Evolutionary conservation across 2,329 filamentous ascomycete genomes (phyloP), one percentile per base, ranked within the genome.

Genomic region (Colletotrichum destructivum): DNA sequence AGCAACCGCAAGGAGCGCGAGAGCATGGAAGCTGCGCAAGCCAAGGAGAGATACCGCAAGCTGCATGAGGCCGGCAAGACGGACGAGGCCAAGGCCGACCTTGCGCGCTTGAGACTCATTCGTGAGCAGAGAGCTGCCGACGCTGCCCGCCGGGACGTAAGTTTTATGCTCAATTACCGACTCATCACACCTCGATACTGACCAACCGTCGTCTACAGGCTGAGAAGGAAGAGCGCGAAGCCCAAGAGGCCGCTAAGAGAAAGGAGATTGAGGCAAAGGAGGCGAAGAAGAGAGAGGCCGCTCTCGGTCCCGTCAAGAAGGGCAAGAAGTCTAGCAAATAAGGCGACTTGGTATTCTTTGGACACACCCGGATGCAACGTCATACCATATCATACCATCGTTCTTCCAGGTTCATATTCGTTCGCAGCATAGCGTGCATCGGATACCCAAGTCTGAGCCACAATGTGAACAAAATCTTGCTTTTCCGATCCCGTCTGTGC

Each of bases 21-120:
- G 85, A 93, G 95, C 2, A 79, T 96, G 44, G 93, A 98, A 84
- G 95, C 95, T 1, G 92, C 93, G 74, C 93, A 96, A 80, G 94
- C 94, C 40, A 95, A 95, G 82, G 95, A 98, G 86, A 89, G 91
- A 76, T 98, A 98, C 80, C 90, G 94, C 86, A 97, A 97, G 84
- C 82, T 98, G 77, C 96, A 98, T 79, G 94, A 95, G 69, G 93
- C 95, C 79, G 96, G 96, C 78, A 98, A 98, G 90, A 98, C 96
- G 55, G 96, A 99, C 73, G 94, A 98, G 87, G 95, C 96, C 59
- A 93, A 94, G 81, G 92, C 94, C 6, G 96, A 99, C 83, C 80
- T 98, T 76, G 96, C 94, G 71, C 90, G 96, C 67, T 84, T 99
- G 78, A 91, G 87, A 81, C 80, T 96, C 71, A 94, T 99, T 75